phyloP scores from a whole-genome alignment of 2,329 filamentous ascomycete genomes.

The Biscogniauxia sp. region DNA sequence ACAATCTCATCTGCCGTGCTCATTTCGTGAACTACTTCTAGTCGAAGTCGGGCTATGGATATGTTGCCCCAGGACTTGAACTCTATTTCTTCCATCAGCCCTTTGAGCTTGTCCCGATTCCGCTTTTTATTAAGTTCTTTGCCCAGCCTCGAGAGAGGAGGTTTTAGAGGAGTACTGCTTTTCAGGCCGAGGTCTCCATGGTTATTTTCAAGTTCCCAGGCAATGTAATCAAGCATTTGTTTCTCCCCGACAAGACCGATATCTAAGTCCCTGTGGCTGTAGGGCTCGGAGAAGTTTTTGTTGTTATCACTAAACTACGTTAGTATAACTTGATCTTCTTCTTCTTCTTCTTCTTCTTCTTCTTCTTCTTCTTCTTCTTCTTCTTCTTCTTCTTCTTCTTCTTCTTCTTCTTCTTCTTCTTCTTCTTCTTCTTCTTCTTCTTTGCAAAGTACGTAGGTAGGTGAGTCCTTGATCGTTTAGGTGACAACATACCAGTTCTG shows the following conservation, averaged over 20 bases:
- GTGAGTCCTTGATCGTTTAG: neutral
- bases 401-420: neutral
- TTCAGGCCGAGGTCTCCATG: neutral
- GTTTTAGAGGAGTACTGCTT: neutral
- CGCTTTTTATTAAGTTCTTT: neutral
- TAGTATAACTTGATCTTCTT: neutral
- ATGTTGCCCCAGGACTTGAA: neutral
- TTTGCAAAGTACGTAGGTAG: too few species aligned
- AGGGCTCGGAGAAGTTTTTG: neutral
- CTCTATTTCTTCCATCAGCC: neutral
- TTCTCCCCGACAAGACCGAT: neutral
- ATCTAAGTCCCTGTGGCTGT: neutral
- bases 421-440: neutral
- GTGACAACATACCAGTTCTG: neutral
- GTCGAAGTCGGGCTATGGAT: neutral
- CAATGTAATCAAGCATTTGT: neutral
- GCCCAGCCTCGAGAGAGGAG: neutral
- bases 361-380: neutral
- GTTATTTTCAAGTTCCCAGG: neutral
- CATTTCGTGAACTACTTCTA: neutral
- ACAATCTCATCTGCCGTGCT: neutral
- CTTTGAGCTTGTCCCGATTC: neutral
- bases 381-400: neutral
- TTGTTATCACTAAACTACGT: neutral
- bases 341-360: neutral